Base-by-base conservation (phyloP, 208 protist species). In the Crithidia bombi region DNA sequence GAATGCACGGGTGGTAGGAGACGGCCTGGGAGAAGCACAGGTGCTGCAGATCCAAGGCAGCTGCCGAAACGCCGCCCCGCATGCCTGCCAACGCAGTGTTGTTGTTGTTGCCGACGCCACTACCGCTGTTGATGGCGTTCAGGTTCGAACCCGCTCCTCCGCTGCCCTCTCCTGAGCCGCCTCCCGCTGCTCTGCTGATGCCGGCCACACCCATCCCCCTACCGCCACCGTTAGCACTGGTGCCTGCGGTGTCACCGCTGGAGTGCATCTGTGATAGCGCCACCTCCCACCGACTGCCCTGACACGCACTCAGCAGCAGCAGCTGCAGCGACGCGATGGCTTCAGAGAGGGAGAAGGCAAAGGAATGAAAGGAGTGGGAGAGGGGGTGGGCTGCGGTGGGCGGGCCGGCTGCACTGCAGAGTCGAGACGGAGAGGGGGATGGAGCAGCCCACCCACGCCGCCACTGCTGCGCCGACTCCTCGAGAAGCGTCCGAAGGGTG, bases 321-420 rank as follows among this genome's bases (percentile, higher is more conserved):
- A 93, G 70, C 51, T 93, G 88, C 58, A 93, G 66, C n/a, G 79
- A 79, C 23, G 83, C 82, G 49, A 89, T 79, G 21, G 85, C 81
- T 30, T 87, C 81, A 9, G 82, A 74, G 26, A 93, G 78, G 10
- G 75, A 71, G 11, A 59, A 28, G 33, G 73, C 58, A 28, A 70
- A 70, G 9, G 43, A 7, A 11, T 21, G 10, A 36, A 73, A 73
- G 33, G 58, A 54, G 10, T 43, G 50, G 33, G 64, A 73, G 3
- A 25, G 17, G n/a, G n/a, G n/a, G n/a, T 35, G 41, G 5, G 33
- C 33, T 0, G 36, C 21, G 23, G 41, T 28, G 28, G 3, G 3
- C n/a, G 54, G 1, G 38, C 5, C 15, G 1, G 38, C 54, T 9
- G 52, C 14, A 28, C 51, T 30, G 3, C 61, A 21, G 12, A 49